These are phyloP conservation scores for Heritiera littoralis DNA, from an alignment of 345 rosid species.

Conservation along the genomic window DNA sequence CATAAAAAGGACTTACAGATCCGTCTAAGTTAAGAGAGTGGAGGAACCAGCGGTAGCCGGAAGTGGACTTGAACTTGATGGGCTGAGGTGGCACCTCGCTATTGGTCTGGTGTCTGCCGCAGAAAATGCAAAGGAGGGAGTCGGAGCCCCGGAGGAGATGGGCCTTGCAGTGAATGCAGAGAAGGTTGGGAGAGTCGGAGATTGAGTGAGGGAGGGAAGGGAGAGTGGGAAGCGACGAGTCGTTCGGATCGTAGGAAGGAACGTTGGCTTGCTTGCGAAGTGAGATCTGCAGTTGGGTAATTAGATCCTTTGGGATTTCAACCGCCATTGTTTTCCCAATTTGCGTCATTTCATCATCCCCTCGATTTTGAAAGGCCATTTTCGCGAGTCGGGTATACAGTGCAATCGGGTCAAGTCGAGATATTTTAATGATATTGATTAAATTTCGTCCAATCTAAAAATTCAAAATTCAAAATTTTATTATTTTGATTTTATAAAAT, in stretches of 20 bases:
- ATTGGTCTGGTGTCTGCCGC: conserved; percentile 51
- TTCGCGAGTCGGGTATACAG: too few relatives aligned
- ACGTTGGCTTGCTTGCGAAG: conserved; percentile 62
- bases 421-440: too few relatives aligned
- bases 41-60: conserved; percentile 66
- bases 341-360: not conserved
- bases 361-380: not conserved
- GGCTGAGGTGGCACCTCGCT: conserved; percentile 55
- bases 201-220: conserved; percentile 48
- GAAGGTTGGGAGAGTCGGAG: conserved; percentile 50
- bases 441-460: too few relatives aligned
- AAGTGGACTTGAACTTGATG: conserved; percentile 60
- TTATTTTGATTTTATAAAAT: too few relatives aligned
- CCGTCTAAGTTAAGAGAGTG: conserved; percentile 63
- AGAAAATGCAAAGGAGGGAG: conserved; percentile 71
- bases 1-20: conserved; percentile 49
- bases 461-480: too few relatives aligned
- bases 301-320: conserved; percentile 58
- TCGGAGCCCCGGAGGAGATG: conserved; percentile 59
- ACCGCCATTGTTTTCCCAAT: conserved; percentile 44
- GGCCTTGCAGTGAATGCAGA: conserved; percentile 68
- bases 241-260: conserved; percentile 50
- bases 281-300: conserved; percentile 57
- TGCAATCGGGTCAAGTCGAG: too few relatives aligned
- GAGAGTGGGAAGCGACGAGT: conserved; percentile 38